Percentiles rank a stretch among this genome's conserved stretches.
Evolutionary conservation across 2,329 filamentous ascomycete genomes (phyloP).

Genomic region (Pyricularia grisea): DNA sequence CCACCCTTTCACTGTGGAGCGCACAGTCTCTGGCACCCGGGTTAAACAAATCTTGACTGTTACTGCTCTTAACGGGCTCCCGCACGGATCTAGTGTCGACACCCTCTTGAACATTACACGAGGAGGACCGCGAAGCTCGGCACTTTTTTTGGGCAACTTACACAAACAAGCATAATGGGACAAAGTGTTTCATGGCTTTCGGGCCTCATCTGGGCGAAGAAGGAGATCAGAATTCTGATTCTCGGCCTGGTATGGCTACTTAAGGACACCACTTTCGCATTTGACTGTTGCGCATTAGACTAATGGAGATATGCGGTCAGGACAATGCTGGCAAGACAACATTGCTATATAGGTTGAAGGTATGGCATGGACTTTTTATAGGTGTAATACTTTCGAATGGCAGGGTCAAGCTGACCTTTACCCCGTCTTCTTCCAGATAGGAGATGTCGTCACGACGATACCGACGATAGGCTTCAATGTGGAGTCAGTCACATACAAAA

Average conservation of each 20-base stretch:
- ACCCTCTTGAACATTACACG: neutral
- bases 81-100: neutral
- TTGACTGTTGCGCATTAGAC: neutral
- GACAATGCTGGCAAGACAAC: constrained; percentile 99
- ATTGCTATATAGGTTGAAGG: constrained; percentile 90
- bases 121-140: neutral
- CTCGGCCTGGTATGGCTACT: constrained; percentile 63
- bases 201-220: constrained; percentile 76
- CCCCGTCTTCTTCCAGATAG: constrained; percentile 54
- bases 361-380: constrained; percentile 22
- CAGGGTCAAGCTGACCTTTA: neutral
- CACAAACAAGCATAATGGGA: constrained; percentile 41
- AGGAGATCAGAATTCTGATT: constrained; percentile 95
- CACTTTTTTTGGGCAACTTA: neutral
- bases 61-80: neutral
- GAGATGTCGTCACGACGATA: constrained; percentile 97
- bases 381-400: neutral
- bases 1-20: neutral
- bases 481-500: constrained; percentile 96
- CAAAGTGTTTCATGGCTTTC: constrained; percentile 61
- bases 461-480: constrained; percentile 99
- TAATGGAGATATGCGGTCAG: constrained; percentile 31
- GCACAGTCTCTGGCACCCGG: too few relatives aligned
- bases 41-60: neutral
- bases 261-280: constrained; percentile 1